Evolutionary conservation across 495 filamentous ascomycete species (phyloP).

Genomic region (Hypoxylon intermedium): DNA sequence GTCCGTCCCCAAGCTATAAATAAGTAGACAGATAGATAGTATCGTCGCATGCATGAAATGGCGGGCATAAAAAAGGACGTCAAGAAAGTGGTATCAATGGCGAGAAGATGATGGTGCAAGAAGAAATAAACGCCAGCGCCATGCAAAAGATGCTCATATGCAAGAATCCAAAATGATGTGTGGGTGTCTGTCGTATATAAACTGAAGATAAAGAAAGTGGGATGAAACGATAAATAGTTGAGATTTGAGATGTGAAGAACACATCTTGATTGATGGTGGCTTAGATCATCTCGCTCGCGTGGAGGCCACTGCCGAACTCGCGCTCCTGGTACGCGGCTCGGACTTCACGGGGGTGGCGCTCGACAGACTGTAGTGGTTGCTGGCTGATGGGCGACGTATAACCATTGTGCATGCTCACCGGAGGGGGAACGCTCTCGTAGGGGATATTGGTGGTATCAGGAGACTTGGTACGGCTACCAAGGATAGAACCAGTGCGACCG

Average conservation of each 20-base stretch:
- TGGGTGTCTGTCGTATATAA: slow-evolving; percentile 38
- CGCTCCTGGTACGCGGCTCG: slow-evolving; percentile 46
- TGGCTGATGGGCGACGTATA: slow-evolving; percentile 14
- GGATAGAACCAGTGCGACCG: slow-evolving; percentile 50
- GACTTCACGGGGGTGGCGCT: slow-evolving; percentile 53
- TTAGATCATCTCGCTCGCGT: slow-evolving; percentile 57
- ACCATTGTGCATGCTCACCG: slow-evolving; percentile 29
- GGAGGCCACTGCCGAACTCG: slow-evolving; percentile 53
- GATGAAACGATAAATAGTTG: not conserved
- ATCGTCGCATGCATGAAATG: slow-evolving; percentile 21
- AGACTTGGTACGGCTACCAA: slow-evolving; percentile 48
- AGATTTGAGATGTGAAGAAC: not conserved
- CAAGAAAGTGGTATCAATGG: slow-evolving; percentile 36
- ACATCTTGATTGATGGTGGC: too few species aligned
- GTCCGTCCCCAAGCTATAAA: not conserved
- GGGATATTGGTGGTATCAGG: slow-evolving; percentile 53
- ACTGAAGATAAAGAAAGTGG: slow-evolving; percentile 1
- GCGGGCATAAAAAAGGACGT: slow-evolving; percentile 18
- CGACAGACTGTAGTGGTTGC: slow-evolving; percentile 22
- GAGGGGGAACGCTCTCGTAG: slow-evolving; percentile 65
- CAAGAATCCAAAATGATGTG: slow-evolving; percentile 32
- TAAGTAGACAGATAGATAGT: not conserved
- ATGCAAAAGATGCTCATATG: slow-evolving; percentile 39
- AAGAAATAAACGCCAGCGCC: slow-evolving; percentile 39
- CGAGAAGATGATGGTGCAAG: not conserved